Evolutionary conservation across 768 basidiomycete species (phyloP).

Genomic region (Macrolepiota albuminosa): DNA sequence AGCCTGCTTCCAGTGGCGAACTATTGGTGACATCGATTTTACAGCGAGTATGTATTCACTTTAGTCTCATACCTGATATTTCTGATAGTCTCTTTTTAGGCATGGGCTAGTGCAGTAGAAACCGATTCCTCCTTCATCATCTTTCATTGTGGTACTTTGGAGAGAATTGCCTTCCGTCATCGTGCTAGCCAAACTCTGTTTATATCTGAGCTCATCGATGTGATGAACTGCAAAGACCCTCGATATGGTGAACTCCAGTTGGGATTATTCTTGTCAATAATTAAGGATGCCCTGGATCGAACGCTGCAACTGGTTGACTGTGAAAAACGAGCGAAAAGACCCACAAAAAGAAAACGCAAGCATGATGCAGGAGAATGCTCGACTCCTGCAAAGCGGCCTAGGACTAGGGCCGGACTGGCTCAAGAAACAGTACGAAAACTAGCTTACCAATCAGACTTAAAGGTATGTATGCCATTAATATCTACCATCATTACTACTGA

Average conservation of each 20-base stretch:
- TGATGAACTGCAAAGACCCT: neutral
- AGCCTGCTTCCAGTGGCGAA: neutral
- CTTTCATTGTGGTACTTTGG: too few relatives aligned
- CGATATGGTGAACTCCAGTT: neutral
- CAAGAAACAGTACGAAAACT: too few relatives aligned
- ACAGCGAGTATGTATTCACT: neutral
- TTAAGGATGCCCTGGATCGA: too few relatives aligned
- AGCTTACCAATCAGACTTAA: too few relatives aligned
- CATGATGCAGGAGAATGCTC: neutral
- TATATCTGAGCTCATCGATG: too few relatives aligned
- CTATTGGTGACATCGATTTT: neutral
- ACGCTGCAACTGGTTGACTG: too few relatives aligned
- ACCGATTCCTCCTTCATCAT: too few relatives aligned
- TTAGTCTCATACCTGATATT: neutral
- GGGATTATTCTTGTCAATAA: neutral
- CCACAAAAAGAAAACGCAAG: neutral
- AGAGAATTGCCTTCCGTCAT: too few relatives aligned
- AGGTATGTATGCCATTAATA: neutral
- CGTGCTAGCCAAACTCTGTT: too few relatives aligned
- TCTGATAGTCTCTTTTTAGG: neutral
- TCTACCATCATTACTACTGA: neutral
- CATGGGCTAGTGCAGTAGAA: too few relatives aligned
- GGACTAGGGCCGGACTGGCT: neutral
- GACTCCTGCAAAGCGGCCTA: neutral
- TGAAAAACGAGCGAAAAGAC: too few relatives aligned